Evolutionary conservation across 225 moss, liverwort and hornwort genomes (phyloP).

Genomic region (Asterella californica): DNA sequence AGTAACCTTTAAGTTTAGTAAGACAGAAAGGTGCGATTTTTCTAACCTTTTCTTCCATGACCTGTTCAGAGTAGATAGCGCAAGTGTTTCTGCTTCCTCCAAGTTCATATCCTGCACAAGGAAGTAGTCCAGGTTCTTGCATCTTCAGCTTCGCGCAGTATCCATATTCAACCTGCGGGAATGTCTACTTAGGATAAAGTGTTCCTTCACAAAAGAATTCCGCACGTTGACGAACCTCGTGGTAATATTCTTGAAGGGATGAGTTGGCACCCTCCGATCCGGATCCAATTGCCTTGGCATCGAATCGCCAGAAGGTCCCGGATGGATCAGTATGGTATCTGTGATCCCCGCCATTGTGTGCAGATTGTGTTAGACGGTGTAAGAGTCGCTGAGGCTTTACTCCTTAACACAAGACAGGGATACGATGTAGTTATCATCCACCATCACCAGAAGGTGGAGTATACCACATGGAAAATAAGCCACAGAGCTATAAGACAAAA

Average conservation of each 20-base stretch:
- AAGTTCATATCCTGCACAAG: conserved; percentile 54
- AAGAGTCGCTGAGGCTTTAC: neutral
- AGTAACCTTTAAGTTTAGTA: too few species aligned
- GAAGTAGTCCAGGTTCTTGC: conserved; percentile 39
- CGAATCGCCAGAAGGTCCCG: conserved; percentile 89
- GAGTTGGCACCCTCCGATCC: conserved; percentile 92
- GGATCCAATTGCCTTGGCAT: conserved; percentile 92
- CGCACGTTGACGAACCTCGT: conserved; percentile 48
- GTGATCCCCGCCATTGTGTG: conserved; percentile 2
- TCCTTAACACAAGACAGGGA: too few species aligned
- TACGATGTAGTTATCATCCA: too few species aligned
- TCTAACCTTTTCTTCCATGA: conserved; percentile 80
- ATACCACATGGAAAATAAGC: too few species aligned
- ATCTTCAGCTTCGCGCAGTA: neutral
- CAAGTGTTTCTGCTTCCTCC: conserved; percentile 85
- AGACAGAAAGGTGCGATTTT: too few species aligned
- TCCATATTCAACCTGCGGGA: neutral
- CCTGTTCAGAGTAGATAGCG: conserved; percentile 80
- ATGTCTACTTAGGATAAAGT: too few species aligned
- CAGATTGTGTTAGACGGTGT: neutral
- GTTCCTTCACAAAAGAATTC: too few species aligned
- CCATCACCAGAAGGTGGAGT: too few species aligned
- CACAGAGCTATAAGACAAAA: too few species aligned
- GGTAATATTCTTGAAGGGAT: conserved; percentile 79
- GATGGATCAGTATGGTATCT: conserved; percentile 60